Conservation (phyloP, 2,329 filamentous ascomycete genomes). For the Laburnicola sp. region DNA sequence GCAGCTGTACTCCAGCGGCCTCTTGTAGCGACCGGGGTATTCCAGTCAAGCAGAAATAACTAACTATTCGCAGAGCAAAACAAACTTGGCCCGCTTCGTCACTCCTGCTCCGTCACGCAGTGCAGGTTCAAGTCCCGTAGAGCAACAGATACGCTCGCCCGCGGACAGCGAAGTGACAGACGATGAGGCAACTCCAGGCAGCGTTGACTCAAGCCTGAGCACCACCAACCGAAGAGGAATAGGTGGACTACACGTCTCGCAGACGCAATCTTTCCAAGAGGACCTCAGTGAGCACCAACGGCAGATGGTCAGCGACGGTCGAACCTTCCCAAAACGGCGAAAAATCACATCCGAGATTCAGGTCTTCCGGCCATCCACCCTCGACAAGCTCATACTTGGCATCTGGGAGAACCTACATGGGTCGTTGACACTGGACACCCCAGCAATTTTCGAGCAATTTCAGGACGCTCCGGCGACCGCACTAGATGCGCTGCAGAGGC, state of each 20-base stretch:
- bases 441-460: constrained; percentile 40
- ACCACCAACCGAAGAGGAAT: constrained; percentile 29
- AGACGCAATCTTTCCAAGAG: constrained; percentile 29
- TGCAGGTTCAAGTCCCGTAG: neutral
- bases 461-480: constrained; percentile 24
- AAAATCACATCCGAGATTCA: constrained; percentile 43
- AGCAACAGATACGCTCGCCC: neutral
- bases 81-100: too few species aligned
- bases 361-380: constrained; percentile 51
- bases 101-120: too few species aligned
- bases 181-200: constrained; percentile 4
- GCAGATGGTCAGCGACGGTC: constrained; percentile 37
- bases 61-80: too few species aligned
- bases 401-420: constrained; percentile 56
- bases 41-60: too few species aligned
- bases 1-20: too few species aligned
- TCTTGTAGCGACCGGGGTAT: too few species aligned
- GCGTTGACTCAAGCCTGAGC: constrained; percentile 3
- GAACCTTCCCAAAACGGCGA: constrained; percentile 39
- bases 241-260: constrained; percentile 34
- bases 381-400: constrained; percentile 54
- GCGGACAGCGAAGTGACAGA: neutral
- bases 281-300: constrained; percentile 38
- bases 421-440: constrained; percentile 47
- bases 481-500: constrained; percentile 19